A percentile compares a stretch with the other conserved stretches of the same genome.
phyloP scores from a whole-genome alignment of 2,329 filamentous ascomycete genomes.

The Aspergillus pseudotamarii region DNA sequence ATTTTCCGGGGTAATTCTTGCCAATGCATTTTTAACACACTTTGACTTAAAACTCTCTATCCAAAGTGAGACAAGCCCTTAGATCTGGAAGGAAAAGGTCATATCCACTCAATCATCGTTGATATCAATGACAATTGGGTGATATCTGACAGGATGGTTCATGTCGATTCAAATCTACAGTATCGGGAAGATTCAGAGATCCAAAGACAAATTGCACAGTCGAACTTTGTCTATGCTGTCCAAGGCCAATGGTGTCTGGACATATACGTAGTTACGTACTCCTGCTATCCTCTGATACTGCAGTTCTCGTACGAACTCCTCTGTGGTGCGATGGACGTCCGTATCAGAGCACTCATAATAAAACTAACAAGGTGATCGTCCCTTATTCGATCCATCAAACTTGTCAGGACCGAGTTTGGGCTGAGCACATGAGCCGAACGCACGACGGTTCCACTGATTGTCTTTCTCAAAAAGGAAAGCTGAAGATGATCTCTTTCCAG shows the following conservation, averaged over 20 bases:
- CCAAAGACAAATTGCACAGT: not conserved
- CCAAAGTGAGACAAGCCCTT: not conserved
- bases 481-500: conserved; percentile 22
- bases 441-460: conserved; percentile 33
- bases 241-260: not conserved
- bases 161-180: not conserved
- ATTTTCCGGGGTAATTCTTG: not conserved
- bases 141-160: not conserved
- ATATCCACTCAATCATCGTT: not conserved
- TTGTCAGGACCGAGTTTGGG: conserved; percentile 10
- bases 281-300: not conserved
- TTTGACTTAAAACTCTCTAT: not conserved
- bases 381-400: conserved; percentile 14
- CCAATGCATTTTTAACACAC: not conserved
- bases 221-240: not conserved
- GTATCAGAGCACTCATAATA: not conserved
- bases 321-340: not conserved
- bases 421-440: conserved; percentile 14
- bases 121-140: not conserved
- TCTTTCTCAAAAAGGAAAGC: conserved; percentile 25
- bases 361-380: conserved; percentile 11
- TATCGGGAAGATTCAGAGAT: not conserved
- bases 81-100: not conserved
- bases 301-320: not conserved
- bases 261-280: not conserved